A percentile compares a stretch with the other conserved stretches of the same genome.
Evolutionary conservation across 495 filamentous ascomycete species (phyloP).

Genomic region (Penicillium bovifimosum): DNA sequence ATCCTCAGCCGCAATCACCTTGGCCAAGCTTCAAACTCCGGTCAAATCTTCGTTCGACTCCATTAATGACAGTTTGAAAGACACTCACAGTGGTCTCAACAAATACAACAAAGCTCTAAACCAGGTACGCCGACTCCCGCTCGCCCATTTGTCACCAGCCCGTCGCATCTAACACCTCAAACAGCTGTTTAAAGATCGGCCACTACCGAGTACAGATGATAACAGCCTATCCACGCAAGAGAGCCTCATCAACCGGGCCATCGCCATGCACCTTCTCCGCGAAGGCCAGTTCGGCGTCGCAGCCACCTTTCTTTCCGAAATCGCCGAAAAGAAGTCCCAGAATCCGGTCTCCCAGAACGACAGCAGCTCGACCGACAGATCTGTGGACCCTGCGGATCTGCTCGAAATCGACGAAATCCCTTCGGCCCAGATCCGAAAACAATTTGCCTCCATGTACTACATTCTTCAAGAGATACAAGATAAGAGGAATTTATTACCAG

Average conservation of each 20-base stretch:
- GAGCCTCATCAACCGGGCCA: constrained; percentile 79
- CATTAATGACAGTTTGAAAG: constrained; percentile 73
- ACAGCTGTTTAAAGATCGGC: constrained; percentile 71
- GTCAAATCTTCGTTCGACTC: constrained; percentile 71
- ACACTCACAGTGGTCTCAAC: constrained; percentile 68
- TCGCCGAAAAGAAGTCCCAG: constrained; percentile 29
- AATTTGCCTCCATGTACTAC: constrained; percentile 85
- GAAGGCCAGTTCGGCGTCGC: constrained; percentile 92
- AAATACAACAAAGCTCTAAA: constrained; percentile 79
- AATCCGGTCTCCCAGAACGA: constrained; percentile 1
- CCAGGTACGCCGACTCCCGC: constrained; percentile 48
- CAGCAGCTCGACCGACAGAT: constrained; percentile 9
- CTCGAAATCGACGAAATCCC: constrained; percentile 52
- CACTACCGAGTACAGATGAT: constrained; percentile 68
- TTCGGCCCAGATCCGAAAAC: constrained; percentile 63
- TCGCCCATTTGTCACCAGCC: background rate
- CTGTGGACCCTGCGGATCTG: constrained; percentile 16
- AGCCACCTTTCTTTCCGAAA: constrained; percentile 69
- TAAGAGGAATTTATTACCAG: constrained; percentile 65
- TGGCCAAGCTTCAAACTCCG: constrained; percentile 80
- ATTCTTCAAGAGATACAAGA: constrained; percentile 73
- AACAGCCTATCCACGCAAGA: constrained; percentile 75
- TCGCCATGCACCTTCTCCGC: constrained; percentile 91
- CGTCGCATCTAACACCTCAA: background rate
- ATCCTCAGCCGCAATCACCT: constrained; percentile 57